Evolutionary conservation across 345 rosid genomes (phyloP).

Genomic region (Cardamine chenopodiifolia): DNA sequence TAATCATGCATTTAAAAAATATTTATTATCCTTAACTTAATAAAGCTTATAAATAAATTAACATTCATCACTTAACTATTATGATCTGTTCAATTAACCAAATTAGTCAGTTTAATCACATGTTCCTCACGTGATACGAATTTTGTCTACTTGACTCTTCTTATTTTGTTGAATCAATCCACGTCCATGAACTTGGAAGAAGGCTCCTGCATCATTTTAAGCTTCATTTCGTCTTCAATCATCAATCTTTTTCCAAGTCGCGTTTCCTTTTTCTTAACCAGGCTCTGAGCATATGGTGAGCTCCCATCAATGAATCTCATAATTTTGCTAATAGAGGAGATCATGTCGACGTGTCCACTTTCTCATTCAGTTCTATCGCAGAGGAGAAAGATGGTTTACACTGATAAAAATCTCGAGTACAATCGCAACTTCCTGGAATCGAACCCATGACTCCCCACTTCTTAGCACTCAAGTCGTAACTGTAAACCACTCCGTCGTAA

Average conservation of each 20-base stretch:
- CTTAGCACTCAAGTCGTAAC: background rate
- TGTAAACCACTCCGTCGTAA: background rate
- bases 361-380: slow-evolving; percentile 9
- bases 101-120: no score
- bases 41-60: no score
- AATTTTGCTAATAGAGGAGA: background rate
- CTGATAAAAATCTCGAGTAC: background rate
- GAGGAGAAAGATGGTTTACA: background rate
- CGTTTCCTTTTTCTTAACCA: background rate
- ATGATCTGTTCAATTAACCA: no score
- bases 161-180: no score
- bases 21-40: no score
- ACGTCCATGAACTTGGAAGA: no score
- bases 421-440: no score
- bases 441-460: background rate
- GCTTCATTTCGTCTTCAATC: background rate
- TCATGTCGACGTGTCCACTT: background rate
- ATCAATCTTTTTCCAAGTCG: slow-evolving; percentile 1
- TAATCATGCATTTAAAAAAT: no score
- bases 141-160: no score
- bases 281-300: background rate
- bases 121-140: no score
- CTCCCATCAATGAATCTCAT: background rate
- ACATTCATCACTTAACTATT: no score
- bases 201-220: no score